phyloP scores from a whole-genome alignment of 164 flowering plant genomes.

The Malania oleifera region DNA sequence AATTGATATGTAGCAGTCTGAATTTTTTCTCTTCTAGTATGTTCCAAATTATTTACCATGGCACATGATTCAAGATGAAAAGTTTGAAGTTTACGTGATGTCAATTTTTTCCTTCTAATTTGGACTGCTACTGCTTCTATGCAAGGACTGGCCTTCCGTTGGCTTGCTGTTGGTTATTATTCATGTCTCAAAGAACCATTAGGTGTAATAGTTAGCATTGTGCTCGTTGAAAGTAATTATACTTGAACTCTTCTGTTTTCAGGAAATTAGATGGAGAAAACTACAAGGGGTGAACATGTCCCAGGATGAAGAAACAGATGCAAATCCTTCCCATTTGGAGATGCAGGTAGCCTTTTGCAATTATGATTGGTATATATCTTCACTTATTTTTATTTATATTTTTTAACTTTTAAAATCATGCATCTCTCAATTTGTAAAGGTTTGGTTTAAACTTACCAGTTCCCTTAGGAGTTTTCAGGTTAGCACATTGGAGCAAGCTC shows the following conservation, averaged over 20 bases:
- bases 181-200: neutral
- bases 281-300: slow-evolving; percentile 30
- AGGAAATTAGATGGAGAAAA: slow-evolving; percentile 66
- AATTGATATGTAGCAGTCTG: slow-evolving; percentile 1
- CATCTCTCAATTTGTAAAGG: neutral
- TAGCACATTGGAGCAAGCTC: slow-evolving; percentile 42
- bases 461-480: slow-evolving; percentile 41
- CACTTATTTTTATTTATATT: too few species aligned
- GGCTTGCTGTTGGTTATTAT: neutral
- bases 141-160: neutral
- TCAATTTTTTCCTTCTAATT: too few species aligned
- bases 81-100: too few species aligned
- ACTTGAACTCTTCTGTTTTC: slow-evolving; percentile 2
- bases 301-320: slow-evolving; percentile 30
- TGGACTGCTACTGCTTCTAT: too few species aligned
- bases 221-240: neutral
- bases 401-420: neutral
- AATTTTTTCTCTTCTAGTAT: neutral
- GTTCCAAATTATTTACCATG: too few species aligned
- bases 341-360: slow-evolving; percentile 30
- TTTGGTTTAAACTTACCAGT: slow-evolving; percentile 1
- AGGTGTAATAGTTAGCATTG: neutral
- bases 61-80: too few species aligned
- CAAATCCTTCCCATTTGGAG: slow-evolving; percentile 36
- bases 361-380: too few species aligned